phyloP scores from a whole-genome alignment of 1,284 basidiomycete species.

The Xerocomus cyaneibrunnescens region DNA sequence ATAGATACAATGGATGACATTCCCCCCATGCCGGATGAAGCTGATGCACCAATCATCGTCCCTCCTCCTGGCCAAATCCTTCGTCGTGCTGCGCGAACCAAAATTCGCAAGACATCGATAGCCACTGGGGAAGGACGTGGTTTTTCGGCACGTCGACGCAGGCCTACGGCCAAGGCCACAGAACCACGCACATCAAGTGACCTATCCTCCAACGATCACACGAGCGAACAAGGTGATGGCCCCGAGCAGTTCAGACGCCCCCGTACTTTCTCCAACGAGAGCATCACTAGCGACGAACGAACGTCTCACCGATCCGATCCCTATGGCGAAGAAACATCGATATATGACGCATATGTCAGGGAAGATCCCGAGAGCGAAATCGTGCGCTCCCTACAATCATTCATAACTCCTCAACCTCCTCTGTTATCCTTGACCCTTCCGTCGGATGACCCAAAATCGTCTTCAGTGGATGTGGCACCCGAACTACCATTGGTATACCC shows the following conservation, averaged over 20 bases:
- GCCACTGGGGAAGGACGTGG: conserved; percentile 75
- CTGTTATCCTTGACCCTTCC: conserved; percentile 32
- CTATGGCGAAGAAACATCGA: conserved; percentile 74
- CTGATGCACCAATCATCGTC: conserved; percentile 87
- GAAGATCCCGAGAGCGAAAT: conserved; percentile 53
- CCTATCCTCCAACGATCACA: conserved; percentile 56
- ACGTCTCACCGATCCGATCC: conserved; percentile 54
- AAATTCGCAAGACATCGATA: conserved; percentile 87
- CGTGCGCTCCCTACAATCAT: conserved; percentile 33
- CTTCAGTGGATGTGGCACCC: conserved; percentile 37
- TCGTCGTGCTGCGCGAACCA: conserved; percentile 89
- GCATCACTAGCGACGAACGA: conserved; percentile 31
- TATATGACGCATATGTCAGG: conserved; percentile 79
- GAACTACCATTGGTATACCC: conserved; percentile 16
- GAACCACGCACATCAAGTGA: conserved; percentile 60
- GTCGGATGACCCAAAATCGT: conserved; percentile 31
- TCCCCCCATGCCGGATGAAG: conserved; percentile 69
- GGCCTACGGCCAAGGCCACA: conserved; percentile 30
- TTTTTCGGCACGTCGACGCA: conserved; percentile 49
- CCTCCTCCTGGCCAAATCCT: conserved; percentile 88
- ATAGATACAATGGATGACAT: conserved; percentile 67
- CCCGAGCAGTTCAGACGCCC: conserved; percentile 38
- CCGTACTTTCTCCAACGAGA: conserved; percentile 50
- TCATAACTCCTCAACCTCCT: conserved; percentile 29
- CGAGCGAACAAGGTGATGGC: conserved; percentile 61